Base-by-base conservation (phyloP, 2,329 filamentous ascomycete genomes). In the Calycina marina region DNA sequence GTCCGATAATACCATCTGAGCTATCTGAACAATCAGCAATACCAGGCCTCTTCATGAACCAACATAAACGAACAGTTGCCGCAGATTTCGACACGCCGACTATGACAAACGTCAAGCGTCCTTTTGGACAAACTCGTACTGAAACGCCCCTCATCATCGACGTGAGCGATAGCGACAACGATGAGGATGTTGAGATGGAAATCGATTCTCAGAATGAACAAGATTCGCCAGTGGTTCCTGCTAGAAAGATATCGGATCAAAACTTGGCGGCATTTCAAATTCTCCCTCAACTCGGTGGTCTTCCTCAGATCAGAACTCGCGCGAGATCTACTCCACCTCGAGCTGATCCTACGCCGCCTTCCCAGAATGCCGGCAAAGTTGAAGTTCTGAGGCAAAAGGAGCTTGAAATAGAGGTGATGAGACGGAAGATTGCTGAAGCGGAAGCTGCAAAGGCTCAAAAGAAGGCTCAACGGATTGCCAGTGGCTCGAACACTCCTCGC, bases 121-220 rank as follows among this genome's bases (percentile, higher is more conserved):
- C 72, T 4, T 75, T 77, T 45, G 69, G 68, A 9, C 69, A 75
- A 27, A 62, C 61, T 28, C 61, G 63, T 14, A 59, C 67, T 31
- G 64, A 76, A 14, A 64, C 73, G 30, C 67, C 67, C 3, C 68
- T 93, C 32, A 69, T 93, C 24, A 93, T 93, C 43, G 72, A 92
- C 42, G 77, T 92, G 24, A 93, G 83, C 49, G 86, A 93, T 16
- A 72, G 77, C 41, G 73, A 77, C 36, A 61, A 51, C 16, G 69
- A 63, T 14, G 63, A 60, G 5, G 65, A 68, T 22, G 64, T 74
- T 28, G 73, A 74, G 35, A 79, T 77, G 72, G 76, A 80, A 18
- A 62, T 77, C 14, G 57, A 59, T 18, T 56, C 58, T 32, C 71
- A 71, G 15, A 42, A 71, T 66, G 28, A 63, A 61, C 48, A 52